These are phyloP conservation scores for Cordyceps cateniannulata DNA, from an alignment of 2,329 filamentous ascomycete species.

Conservation along the genomic window DNA sequence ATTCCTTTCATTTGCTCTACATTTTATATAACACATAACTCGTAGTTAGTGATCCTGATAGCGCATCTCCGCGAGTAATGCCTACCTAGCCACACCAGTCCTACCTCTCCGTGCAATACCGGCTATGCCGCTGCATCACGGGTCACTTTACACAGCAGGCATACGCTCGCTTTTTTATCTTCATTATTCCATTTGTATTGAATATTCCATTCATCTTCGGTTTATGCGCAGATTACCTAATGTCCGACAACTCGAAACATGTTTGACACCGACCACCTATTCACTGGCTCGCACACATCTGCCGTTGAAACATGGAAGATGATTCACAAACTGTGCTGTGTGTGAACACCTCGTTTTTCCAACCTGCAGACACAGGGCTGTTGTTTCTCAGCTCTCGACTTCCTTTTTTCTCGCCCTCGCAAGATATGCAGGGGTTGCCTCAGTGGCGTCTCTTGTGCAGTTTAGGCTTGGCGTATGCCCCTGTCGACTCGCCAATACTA, in stretches of 20 bases:
- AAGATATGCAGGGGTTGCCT: not conserved
- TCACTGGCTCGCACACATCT: not conserved
- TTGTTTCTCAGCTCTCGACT: not conserved
- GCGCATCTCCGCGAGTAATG: no score
- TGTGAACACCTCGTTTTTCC: not conserved
- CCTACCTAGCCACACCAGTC: no score
- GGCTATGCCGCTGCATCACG: not conserved
- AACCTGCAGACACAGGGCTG: conserved; percentile 24
- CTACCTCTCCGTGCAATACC: no score
- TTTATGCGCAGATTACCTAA: not conserved
- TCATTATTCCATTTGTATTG: no score
- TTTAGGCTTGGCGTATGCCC: not conserved
- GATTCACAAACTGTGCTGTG: not conserved
- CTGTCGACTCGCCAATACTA: no score
- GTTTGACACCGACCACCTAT: not conserved
- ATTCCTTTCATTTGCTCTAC: no score
- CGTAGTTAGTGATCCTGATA: no score
- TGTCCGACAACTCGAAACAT: not conserved
- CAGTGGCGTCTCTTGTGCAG: not conserved
- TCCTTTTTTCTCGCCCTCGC: not conserved
- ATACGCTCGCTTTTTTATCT: no score
- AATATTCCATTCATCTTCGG: not conserved
- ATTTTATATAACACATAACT: no score
- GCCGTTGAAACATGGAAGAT: not conserved
- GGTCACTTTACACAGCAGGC: not conserved